phyloP scores from a whole-genome alignment of 2,329 filamentous ascomycete genomes.

The Talaromyces pinophilus region DNA sequence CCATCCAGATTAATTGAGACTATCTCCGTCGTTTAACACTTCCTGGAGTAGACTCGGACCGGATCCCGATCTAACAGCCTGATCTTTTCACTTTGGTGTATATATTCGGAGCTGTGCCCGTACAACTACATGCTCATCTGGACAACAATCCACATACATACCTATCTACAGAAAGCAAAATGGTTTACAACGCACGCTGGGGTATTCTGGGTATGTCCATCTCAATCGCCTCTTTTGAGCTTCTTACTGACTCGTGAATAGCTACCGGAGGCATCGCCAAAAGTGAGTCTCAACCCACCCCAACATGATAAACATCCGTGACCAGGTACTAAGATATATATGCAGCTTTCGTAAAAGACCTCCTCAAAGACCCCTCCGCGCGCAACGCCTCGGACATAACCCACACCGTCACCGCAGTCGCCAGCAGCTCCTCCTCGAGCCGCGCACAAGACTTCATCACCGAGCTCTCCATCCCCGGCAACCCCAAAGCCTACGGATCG shows the following conservation, averaged over 20 bases:
- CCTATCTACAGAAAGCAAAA: constrained; percentile 19
- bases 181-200: constrained; percentile 42
- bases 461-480: constrained; percentile 66
- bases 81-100: neutral
- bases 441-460: constrained; percentile 73
- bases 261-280: constrained; percentile 49
- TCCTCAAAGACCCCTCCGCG: constrained; percentile 70
- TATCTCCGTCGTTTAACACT: neutral
- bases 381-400: constrained; percentile 71
- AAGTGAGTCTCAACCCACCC: constrained; percentile 30
- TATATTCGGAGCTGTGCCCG: neutral
- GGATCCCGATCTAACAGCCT: too few relatives aligned
- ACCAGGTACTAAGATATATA: constrained; percentile 12
- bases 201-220: constrained; percentile 46
- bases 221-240: too few relatives aligned
- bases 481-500: constrained; percentile 72
- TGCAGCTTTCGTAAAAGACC: constrained; percentile 69
- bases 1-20: neutral
- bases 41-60: neutral
- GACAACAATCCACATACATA: neutral
- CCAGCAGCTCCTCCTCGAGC: constrained; percentile 69
- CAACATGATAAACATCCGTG: too few relatives aligned
- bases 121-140: neutral
- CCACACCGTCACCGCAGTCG: constrained; percentile 76
- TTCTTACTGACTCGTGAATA: constrained; percentile 24